Percentiles rank a stretch among this genome's conserved stretches.
Evolutionary conservation across 179 eudicot genomes (phyloP).

Genomic region (Drosera spatulata): DNA sequence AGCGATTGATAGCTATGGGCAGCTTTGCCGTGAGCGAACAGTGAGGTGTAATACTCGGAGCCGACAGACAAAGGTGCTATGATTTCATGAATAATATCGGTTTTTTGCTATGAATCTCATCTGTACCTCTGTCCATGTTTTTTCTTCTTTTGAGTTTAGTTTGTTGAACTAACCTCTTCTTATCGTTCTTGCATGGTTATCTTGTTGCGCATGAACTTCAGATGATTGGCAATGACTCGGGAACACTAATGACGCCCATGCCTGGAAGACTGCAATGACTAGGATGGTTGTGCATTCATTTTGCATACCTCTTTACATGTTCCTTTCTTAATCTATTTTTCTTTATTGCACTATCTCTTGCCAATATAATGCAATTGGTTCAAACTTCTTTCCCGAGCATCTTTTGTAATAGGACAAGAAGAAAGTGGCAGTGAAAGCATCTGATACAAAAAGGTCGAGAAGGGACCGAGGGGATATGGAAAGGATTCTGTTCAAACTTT

Average conservation of each 20-base stretch:
- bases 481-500: conserved; percentile 77
- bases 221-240: conserved; percentile 69
- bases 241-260: conserved; percentile 56
- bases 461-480: conserved; percentile 92
- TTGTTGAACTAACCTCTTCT: neutral
- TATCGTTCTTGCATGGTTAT: neutral
- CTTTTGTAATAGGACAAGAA: conserved; percentile 45
- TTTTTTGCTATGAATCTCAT: neutral
- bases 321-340: neutral
- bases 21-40: conserved; percentile 76
- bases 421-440: conserved; percentile 41
- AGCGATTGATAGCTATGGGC: conserved; percentile 65
- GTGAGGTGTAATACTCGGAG: conserved; percentile 51
- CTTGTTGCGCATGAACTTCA: conserved; percentile 11
- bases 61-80: conserved; percentile 67
- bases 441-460: conserved; percentile 60
- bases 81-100: neutral
- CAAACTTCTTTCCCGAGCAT: neutral
- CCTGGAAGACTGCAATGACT: conserved; percentile 34
- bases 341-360: neutral
- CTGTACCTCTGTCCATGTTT: neutral
- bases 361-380: neutral
- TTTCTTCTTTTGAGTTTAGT: neutral
- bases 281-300: conserved; percentile 15
- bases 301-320: neutral